These are phyloP conservation scores for Gloeopeniophorella convolvens DNA, from an alignment of 768 basidiomycete species.

Conservation along the genomic window DNA sequence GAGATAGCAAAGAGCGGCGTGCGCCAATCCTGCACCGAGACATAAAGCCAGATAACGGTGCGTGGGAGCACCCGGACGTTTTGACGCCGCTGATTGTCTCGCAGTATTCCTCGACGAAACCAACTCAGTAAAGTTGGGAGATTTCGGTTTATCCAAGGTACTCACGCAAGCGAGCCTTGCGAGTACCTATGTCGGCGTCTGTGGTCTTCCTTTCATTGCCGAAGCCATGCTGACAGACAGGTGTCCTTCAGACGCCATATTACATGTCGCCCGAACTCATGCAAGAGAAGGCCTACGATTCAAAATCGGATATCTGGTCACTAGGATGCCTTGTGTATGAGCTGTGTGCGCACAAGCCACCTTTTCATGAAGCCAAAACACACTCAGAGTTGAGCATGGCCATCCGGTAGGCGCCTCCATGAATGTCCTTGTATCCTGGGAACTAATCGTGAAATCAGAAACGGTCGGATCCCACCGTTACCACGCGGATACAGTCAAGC, in stretches of 20 bases:
- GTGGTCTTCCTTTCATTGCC: constrained; percentile 25
- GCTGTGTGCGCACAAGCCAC: constrained; percentile 88
- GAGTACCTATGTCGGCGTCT: constrained; percentile 93
- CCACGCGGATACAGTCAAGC: constrained; percentile 77
- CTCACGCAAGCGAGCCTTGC: constrained; percentile 85
- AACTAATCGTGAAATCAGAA: constrained; percentile 34
- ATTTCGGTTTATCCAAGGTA: constrained; percentile 94
- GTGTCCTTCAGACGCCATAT: constrained; percentile 79
- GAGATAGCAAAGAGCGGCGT: constrained; percentile 46
- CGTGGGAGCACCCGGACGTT: constrained; percentile 21
- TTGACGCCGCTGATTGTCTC: not conserved
- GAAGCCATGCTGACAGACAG: not conserved
- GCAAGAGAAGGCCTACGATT: constrained; percentile 95
- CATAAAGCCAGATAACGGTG: constrained; percentile 96
- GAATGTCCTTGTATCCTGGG: not conserved
- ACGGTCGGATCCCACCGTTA: constrained; percentile 86
- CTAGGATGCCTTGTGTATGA: constrained; percentile 96
- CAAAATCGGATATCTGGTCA: constrained; percentile 98
- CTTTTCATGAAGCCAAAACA: constrained; percentile 90
- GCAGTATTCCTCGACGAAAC: constrained; percentile 84
- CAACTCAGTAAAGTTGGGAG: constrained; percentile 89
- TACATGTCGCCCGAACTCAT: constrained; percentile 99
- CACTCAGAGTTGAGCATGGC: constrained; percentile 78
- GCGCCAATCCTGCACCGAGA: constrained; percentile 89
- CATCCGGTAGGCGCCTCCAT: constrained; percentile 50